Conservation (phyloP, 768 basidiomycete species). For the Pleurotus ostreatus region DNA sequence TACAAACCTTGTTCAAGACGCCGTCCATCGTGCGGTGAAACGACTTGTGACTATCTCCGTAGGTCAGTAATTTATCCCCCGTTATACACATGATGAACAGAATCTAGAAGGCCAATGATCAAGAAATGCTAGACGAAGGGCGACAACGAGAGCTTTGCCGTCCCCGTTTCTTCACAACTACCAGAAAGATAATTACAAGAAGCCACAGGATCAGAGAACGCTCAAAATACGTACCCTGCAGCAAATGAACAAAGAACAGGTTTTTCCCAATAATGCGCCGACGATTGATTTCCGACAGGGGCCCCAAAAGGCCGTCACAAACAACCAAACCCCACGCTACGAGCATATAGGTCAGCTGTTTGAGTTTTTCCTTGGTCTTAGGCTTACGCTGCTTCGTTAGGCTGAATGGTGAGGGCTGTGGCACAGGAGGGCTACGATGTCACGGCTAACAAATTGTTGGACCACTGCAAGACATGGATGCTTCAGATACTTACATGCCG, state of each 20-base stretch:
- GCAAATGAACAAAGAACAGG: not conserved
- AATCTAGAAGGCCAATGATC: no score
- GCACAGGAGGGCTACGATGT: not conserved
- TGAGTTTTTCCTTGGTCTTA: not conserved
- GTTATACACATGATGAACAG: no score
- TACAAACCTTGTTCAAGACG: no score
- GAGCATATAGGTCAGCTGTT: not conserved
- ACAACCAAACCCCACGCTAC: not conserved
- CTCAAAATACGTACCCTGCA: not conserved
- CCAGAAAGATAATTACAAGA: no score
- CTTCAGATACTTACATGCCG: constrained; percentile 32
- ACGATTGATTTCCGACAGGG: not conserved
- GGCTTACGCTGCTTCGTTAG: not conserved
- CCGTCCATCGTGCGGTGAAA: no score
- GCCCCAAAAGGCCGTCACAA: not conserved
- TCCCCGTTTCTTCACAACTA: no score
- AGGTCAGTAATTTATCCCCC: no score
- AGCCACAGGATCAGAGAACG: no score
- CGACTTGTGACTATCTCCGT: no score
- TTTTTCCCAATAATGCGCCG: not conserved
- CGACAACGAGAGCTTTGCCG: no score
- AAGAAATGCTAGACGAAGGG: no score
- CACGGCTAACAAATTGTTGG: not conserved
- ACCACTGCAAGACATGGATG: not conserved
- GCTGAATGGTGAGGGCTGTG: not conserved